phyloP scores from a whole-genome alignment of 2,329 filamentous ascomycete species.

The Myriosclerotinia scirpicola region DNA sequence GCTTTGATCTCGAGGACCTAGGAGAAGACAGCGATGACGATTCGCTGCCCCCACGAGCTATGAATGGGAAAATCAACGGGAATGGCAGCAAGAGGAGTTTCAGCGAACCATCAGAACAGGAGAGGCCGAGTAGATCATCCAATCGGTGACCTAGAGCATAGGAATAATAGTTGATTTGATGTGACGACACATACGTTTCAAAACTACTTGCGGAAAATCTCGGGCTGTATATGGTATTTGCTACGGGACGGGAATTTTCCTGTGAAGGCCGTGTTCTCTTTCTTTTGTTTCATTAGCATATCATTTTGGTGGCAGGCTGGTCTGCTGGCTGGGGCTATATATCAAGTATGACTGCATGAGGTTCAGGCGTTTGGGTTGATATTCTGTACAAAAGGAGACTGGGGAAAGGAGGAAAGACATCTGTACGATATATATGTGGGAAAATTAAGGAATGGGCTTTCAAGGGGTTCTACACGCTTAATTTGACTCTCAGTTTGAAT shows the following conservation, averaged over 20 bases:
- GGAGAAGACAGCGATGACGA: constrained; percentile 71
- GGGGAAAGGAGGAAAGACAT: constrained; percentile 14
- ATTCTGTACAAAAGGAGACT: constrained; percentile 23
- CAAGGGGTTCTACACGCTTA: constrained; percentile 13
- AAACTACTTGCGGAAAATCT: constrained; percentile 12
- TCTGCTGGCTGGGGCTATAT: constrained; percentile 22
- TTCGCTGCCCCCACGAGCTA: constrained; percentile 25
- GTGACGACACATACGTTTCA: constrained; percentile 11
- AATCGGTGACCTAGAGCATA: constrained; percentile 31
- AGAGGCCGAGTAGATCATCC: constrained; percentile 32
- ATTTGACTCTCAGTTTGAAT: constrained; percentile 15
- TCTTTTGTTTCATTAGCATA: constrained; percentile 20
- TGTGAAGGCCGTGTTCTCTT: constrained; percentile 13
- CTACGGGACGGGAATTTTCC: constrained; percentile 14
- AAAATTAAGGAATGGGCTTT: constrained; percentile 16
- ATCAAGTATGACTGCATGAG: constrained; percentile 25
- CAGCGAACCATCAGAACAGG: constrained; percentile 32
- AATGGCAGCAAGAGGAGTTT: constrained; percentile 37
- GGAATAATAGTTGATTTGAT: constrained; percentile 14
- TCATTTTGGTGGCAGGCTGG: constrained; percentile 24
- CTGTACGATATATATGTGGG: constrained; percentile 27
- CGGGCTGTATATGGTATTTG: constrained; percentile 16
- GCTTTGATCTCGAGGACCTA: constrained; percentile 76
- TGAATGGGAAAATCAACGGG: constrained; percentile 38
- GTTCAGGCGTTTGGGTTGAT: constrained; percentile 24